Evolutionary conservation across 768 basidiomycete species (phyloP), one percentile per base, ranked within the genome.

Genomic region (Tylopilus balloui): DNA sequence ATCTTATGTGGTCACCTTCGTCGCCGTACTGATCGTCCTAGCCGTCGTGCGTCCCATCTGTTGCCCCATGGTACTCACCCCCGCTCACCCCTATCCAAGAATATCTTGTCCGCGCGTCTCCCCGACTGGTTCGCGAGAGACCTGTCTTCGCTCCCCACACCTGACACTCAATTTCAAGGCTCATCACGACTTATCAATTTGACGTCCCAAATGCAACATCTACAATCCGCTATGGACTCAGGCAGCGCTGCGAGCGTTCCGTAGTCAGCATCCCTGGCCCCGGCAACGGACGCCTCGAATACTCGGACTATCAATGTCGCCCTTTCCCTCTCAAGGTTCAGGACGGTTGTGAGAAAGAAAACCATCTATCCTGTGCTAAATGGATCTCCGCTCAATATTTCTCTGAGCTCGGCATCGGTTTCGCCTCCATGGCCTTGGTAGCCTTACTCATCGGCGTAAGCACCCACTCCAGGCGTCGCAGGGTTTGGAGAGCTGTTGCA

Each of bases 401-500:
- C 40, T 72, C 76, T n/a, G 78, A 85, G 61, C 64, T 88, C 10
- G 78, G 78, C 37, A 73, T 81, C 27, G 83, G 86, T 3, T 84
- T 85, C 62, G 82, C 78, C 8, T 74, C 70, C 40, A 68, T 81
- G 23, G 78, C 84, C 4, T 66, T 86, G 31, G 59, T 74, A 1
- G 71, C 84, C 8, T 73, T 90, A 41, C 59, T 83, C 35, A 73
- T 89, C 49, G 87, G 88, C 4, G 74, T 87, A 17, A 86, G 77
- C 59, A 88, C 88, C 0, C 80, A 80, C 58, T 86, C 86, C 14
- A 73, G 87, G 43, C 73, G 88, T 55, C 73, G 86, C 50, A 78
- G 88, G 54, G 82, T 88, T 27, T 90, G 88, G 88, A 80, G 77
- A 61, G 83, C 79, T 1, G 83, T 84, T 1, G 85, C 84, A 8